A percentile compares a stretch with the other conserved stretches of the same genome.
Evolutionary conservation across 2,329 filamentous ascomycete species (phyloP).

Genomic region (Sporothrix variecibatus): DNA sequence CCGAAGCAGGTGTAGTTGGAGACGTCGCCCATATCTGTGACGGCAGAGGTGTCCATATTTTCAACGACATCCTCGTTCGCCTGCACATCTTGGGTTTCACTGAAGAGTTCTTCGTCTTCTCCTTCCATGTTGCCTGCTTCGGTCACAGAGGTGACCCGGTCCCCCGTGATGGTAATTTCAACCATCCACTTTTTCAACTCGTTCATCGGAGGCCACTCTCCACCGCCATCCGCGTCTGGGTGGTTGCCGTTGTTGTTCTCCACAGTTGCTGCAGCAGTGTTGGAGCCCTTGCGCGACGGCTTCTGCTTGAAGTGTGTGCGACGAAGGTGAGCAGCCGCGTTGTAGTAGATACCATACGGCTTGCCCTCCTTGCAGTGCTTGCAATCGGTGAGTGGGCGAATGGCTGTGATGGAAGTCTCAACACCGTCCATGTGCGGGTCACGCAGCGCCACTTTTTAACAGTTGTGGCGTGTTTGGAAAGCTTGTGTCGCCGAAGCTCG

Average conservation of each 20-base stretch:
- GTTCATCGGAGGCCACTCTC: constrained; percentile 58
- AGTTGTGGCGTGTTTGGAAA: constrained; percentile 61
- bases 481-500: constrained; percentile 70
- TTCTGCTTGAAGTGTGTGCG: constrained; percentile 82
- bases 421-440: constrained; percentile 51
- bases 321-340: constrained; percentile 86
- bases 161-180: constrained; percentile 41
- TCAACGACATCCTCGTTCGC: constrained; percentile 17
- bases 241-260: constrained; percentile 38
- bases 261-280: constrained; percentile 29
- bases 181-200: constrained; percentile 63
- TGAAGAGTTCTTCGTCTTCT: background rate
- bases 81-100: background rate
- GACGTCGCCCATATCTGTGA: background rate
- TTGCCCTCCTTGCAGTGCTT: constrained; percentile 78
- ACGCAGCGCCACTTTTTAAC: constrained; percentile 62
- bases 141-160: background rate
- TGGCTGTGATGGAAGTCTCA: constrained; percentile 50
- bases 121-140: background rate
- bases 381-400: constrained; percentile 73
- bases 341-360: constrained; percentile 89
- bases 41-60: background rate
- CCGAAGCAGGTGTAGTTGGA: constrained; percentile 1
- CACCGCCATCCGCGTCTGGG: constrained; percentile 55
- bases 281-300: constrained; percentile 38